These are phyloP conservation scores for Colletotrichum karsti DNA, from an alignment of 2,329 filamentous ascomycete species.

Conservation along the genomic window DNA sequence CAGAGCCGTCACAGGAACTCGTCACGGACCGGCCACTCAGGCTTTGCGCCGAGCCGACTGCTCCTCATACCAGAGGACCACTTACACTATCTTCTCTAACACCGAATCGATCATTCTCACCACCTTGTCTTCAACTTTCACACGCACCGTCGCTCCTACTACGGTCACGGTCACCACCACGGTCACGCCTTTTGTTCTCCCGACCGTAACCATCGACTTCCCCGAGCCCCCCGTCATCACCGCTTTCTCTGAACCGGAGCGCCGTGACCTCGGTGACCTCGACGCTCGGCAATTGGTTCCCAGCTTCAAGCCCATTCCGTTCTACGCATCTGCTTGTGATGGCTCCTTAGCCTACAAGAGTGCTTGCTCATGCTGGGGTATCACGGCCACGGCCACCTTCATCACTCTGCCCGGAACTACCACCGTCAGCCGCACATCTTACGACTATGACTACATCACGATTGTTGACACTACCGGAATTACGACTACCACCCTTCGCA, in stretches of 20 bases:
- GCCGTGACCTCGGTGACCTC: background rate
- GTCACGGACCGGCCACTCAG: background rate
- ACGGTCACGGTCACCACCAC: slow-evolving; percentile 4
- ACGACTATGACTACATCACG: background rate
- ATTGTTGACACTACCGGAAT: background rate
- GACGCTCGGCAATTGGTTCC: background rate
- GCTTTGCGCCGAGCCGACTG: background rate
- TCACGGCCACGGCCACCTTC: slow-evolving; percentile 22
- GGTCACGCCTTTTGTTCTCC: background rate
- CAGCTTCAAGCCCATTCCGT: slow-evolving; percentile 19
- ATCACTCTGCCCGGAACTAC: background rate
- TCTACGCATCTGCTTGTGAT: slow-evolving; percentile 35
- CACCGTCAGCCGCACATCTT: background rate
- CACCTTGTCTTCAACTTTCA: background rate
- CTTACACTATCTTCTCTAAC: slow-evolving; percentile 17
- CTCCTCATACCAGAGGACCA: slow-evolving; percentile 8
- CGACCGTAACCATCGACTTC: background rate
- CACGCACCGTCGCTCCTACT: background rate
- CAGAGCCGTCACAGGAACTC: slow-evolving; percentile 6
- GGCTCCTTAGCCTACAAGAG: slow-evolving; percentile 31
- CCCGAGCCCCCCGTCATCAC: background rate
- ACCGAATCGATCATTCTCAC: slow-evolving; percentile 29
- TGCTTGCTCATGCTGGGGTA: slow-evolving; percentile 38
- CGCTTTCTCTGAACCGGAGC: background rate
- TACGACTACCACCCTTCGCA: background rate